phyloP scores from a whole-genome alignment of 768 basidiomycete genomes.

The Trametes punicea region DNA sequence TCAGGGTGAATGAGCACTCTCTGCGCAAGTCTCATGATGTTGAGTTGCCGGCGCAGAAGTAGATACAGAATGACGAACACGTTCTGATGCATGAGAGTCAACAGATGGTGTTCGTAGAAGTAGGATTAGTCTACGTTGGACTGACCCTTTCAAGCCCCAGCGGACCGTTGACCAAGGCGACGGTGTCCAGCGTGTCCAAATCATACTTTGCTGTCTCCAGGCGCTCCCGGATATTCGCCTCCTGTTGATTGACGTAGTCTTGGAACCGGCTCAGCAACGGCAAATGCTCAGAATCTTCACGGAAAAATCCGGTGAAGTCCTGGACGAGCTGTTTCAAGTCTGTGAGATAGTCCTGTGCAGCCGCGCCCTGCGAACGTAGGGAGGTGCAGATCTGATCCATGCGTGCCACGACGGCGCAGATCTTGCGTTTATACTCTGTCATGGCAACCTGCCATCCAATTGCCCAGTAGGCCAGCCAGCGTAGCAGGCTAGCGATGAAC shows the following conservation, averaged over 20 bases:
- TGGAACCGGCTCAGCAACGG: constrained; percentile 24
- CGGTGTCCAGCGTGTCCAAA: constrained; percentile 31
- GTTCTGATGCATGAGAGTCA: constrained; percentile 24
- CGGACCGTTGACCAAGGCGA: constrained; percentile 30
- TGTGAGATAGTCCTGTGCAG: neutral
- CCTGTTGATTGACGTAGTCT: constrained; percentile 24
- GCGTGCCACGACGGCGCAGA: constrained; percentile 2
- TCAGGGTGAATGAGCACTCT: neutral
- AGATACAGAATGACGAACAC: constrained; percentile 34
- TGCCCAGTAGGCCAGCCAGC: constrained; percentile 35
- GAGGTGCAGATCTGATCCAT: neutral
- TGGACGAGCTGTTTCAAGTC: neutral
- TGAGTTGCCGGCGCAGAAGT: constrained; percentile 31
- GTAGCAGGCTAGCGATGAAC: constrained; percentile 21
- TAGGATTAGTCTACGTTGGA: too few species aligned
- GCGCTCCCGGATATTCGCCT: constrained; percentile 26
- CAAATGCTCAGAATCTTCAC: neutral
- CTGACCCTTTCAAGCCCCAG: constrained; percentile 33
- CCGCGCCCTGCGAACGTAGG: neutral
- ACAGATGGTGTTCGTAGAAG: neutral
- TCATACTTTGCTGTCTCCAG: constrained; percentile 31
- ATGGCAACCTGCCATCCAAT: constrained; percentile 26
- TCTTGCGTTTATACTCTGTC: constrained; percentile 16
- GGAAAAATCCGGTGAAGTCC: neutral
- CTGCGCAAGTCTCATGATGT: constrained; percentile 25